These are phyloP conservation scores for Hanseniaspora lachancei DNA, from an alignment of 805 yeast species.

Conservation along the genomic window DNA sequence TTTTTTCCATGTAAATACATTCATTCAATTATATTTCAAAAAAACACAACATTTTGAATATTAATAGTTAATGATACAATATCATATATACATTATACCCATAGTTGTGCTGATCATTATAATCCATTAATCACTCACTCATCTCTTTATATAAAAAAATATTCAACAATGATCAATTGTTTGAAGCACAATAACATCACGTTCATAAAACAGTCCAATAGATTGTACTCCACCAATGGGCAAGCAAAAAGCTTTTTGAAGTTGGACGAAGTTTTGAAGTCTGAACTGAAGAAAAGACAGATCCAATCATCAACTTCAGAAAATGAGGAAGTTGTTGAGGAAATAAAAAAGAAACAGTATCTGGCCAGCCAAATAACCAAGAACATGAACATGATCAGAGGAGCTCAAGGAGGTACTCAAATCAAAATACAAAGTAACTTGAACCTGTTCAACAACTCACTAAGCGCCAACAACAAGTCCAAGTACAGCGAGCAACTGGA, in stretches of 20 bases:
- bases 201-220: background rate
- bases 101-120: background rate
- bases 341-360: background rate
- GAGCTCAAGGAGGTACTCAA: conserved; percentile 6
- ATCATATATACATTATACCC: background rate
- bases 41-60: too few species aligned
- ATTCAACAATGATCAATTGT: background rate
- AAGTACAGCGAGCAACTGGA: background rate
- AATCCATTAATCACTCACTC: too few species aligned
- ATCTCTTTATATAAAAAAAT: too few species aligned
- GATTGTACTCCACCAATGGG: background rate
- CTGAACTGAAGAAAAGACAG: conserved; percentile 4
- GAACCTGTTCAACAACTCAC: background rate
- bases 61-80: too few species aligned
- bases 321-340: background rate
- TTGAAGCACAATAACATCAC: background rate
- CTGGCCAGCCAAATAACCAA: background rate
- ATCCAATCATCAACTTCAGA: background rate
- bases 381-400: conserved; percentile 9
- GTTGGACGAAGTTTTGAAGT: background rate
- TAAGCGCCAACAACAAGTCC: background rate
- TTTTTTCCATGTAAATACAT: too few species aligned
- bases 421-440: background rate
- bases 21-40: too few species aligned
- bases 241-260: background rate